Conservation (phyloP, 495 filamentous ascomycete species). For the Cryomyces minteri region DNA sequence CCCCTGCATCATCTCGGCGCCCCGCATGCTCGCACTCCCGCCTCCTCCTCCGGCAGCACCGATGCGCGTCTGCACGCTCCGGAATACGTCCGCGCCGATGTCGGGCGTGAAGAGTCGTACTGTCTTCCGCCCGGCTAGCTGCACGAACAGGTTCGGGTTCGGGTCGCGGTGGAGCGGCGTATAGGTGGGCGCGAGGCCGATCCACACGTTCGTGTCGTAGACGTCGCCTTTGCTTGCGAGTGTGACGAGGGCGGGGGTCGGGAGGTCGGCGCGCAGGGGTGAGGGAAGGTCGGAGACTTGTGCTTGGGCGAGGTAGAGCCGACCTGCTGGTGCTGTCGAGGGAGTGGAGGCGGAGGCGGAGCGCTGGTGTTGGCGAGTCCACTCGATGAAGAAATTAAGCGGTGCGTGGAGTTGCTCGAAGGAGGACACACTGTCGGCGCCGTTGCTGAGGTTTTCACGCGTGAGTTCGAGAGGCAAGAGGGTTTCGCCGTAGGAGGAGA, state of each 20-base stretch:
- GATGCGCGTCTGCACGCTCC: slow-evolving; percentile 27
- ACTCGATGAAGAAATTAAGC: slow-evolving; percentile 36
- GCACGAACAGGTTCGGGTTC: slow-evolving; percentile 84
- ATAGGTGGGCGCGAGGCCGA: slow-evolving; percentile 67
- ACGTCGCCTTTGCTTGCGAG: slow-evolving; percentile 51
- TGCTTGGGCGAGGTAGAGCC: slow-evolving; percentile 74
- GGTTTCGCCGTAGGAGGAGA: slow-evolving; percentile 28
- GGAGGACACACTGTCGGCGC: background rate
- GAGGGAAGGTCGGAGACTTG: slow-evolving; percentile 46
- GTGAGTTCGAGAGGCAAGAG: slow-evolving; percentile 43
- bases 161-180: slow-evolving; percentile 86
- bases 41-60: no score
- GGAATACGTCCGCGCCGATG: slow-evolving; percentile 42
- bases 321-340: background rate
- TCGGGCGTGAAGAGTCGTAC: slow-evolving; percentile 50
- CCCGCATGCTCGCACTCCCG: slow-evolving; percentile 41
- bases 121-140: slow-evolving; percentile 55
- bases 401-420: slow-evolving; percentile 41
- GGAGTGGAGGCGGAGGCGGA: slow-evolving; percentile 4
- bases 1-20: slow-evolving; percentile 88
- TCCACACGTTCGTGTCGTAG: slow-evolving; percentile 75
- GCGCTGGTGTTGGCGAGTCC: slow-evolving; percentile 21
- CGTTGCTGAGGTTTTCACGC: background rate
- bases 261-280: slow-evolving; percentile 42
- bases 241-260: slow-evolving; percentile 43